Evolutionary conservation across 768 basidiomycete genomes (phyloP), one percentile per base, ranked within the genome.

Genomic region (Naganishia onofrii): DNA sequence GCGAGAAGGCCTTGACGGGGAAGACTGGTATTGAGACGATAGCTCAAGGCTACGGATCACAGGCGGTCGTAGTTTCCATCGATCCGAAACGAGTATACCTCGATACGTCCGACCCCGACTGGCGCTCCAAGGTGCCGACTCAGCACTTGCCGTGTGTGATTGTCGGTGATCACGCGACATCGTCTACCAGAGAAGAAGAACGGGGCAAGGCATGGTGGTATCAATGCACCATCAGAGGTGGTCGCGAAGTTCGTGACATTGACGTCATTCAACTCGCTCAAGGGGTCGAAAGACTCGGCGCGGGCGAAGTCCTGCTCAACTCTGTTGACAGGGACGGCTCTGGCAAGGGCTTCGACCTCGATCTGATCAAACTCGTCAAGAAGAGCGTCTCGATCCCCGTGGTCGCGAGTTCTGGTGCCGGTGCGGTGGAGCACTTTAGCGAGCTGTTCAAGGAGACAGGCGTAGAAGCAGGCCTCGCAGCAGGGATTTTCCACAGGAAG

Each of bases 311-410:
- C 72, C 81, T 99, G 51, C 83, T 99, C 65, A 99, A 99, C 81
- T 92, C 90, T 81, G 96, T 99, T 75, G 96, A 99, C 81, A 85
- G 93, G 70, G 96, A 99, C 77, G 96, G 96, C 15, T 90, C 91
- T 0, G 93, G 93, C 29, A 83, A 86, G 21, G 95, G 96, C 5
- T 99, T 96, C 79, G 96, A 99, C 82, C 82, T 89, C 48, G 90
- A 90, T 74, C 83, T 99, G 23, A 82, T 98, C 66, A 83, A 84
- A 52, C 84, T 95, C 69, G 88, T 97, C 70, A 89, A 88, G 77
- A 82, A 79, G 58, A 85, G 84, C 44, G 93, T 97, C 58, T 85
- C 84, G 54, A 93, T 99, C 68, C 96, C 96, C 0, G 91, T 98
- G 54, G 89, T 99, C 26, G 93, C 94, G 26, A 92, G 90, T 80